phyloP scores from a whole-genome alignment of 257 asterid species.

The Capsicum baccatum region DNA sequence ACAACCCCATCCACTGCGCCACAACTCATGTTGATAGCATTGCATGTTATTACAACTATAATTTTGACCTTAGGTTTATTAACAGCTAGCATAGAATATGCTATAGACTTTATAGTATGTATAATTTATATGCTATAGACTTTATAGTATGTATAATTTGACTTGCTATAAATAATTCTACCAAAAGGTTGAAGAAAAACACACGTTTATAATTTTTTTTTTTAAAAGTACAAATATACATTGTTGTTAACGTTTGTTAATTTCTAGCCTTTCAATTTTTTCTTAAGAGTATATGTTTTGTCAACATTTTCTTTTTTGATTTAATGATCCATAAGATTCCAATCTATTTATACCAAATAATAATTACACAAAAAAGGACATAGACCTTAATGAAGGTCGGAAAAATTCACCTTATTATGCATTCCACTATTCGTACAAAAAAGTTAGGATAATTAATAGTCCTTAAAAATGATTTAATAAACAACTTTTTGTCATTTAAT shows the following conservation, averaged over 20 bases:
- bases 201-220: not conserved
- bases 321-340: no score
- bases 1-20: no score
- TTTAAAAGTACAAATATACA: not conserved
- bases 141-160: conserved; percentile 18
- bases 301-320: no score
- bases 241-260: not conserved
- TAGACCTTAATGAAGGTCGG: no score
- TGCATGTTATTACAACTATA: not conserved
- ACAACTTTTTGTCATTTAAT: no score
- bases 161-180: not conserved
- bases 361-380: no score
- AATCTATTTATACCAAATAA: no score
- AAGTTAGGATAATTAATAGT: no score
- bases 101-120: not conserved
- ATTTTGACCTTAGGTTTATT: not conserved
- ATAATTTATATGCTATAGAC: conserved; percentile 20
- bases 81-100: conserved; percentile 7
- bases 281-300: not conserved
- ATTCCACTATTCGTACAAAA: no score
- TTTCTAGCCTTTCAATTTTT: not conserved
- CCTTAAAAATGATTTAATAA: no score
- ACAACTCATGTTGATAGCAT: no score
- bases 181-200: not conserved
- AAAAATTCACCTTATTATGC: no score